These are phyloP conservation scores for Penicillium verrucosum DNA, from an alignment of 2,329 filamentous ascomycete genomes.

Conservation along the genomic window DNA sequence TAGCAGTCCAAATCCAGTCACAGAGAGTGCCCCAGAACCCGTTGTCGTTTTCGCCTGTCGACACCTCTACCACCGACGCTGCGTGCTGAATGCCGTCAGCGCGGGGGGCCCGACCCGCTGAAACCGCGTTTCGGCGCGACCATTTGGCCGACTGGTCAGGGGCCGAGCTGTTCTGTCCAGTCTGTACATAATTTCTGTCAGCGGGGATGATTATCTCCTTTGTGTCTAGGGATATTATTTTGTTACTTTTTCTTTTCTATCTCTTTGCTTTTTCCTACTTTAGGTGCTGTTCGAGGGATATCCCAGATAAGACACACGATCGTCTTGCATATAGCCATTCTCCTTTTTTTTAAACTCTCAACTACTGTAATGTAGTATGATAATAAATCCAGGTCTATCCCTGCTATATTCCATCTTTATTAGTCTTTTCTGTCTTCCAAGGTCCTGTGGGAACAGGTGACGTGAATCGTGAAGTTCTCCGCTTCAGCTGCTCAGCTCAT, in stretches of 20 bases:
- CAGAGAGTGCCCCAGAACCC: constrained; percentile 20
- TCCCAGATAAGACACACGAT: not conserved
- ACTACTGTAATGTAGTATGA: not conserved
- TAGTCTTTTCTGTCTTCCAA: not conserved
- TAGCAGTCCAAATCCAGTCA: not conserved
- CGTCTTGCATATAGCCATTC: not conserved
- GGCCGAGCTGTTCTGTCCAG: constrained; percentile 33
- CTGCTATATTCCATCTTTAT: not conserved
- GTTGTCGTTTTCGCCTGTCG: constrained; percentile 49
- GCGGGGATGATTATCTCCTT: not conserved
- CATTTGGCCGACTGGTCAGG: constrained; percentile 26
- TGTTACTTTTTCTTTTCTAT: not conserved
- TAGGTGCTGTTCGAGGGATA: not conserved
- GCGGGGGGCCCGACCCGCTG: constrained; percentile 10
- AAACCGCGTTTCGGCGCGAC: constrained; percentile 18
- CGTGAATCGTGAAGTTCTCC: not conserved
- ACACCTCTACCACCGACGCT: constrained; percentile 48
- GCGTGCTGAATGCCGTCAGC: constrained; percentile 35
- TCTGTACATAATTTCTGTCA: constrained; percentile 35
- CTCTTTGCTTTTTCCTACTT: not conserved
- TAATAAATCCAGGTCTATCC: not conserved
- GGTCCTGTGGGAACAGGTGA: not conserved
- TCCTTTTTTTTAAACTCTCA: not conserved
- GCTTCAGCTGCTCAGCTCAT: not conserved
- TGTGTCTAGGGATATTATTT: not conserved